Evolutionary conservation across 2,329 filamentous ascomycete species (phyloP).

Genomic region (Penicillium sp.): DNA sequence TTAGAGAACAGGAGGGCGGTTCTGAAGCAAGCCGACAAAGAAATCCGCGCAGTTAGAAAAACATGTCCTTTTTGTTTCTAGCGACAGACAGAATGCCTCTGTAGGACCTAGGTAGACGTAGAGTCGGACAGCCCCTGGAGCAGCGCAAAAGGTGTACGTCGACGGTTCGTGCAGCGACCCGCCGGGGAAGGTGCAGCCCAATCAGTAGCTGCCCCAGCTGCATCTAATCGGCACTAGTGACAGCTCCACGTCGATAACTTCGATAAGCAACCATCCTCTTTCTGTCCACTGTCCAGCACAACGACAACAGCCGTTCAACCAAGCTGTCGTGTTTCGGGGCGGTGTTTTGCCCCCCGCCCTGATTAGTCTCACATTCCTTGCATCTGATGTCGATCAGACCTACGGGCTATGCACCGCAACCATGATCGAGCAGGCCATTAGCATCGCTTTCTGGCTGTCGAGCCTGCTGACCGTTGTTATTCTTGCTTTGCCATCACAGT

Average conservation of each 20-base stretch:
- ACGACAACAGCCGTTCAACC: neutral
- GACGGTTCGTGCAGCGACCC: neutral
- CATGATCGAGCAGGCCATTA: conserved; percentile 35
- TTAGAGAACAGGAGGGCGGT: neutral
- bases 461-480: conserved; percentile 50
- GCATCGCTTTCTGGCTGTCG: conserved; percentile 41
- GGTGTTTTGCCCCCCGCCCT: too few species aligned
- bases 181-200: neutral
- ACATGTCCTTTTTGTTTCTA: neutral
- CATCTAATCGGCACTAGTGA: neutral
- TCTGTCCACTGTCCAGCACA: too few species aligned
- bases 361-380: too few species aligned
- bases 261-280: neutral
- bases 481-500: conserved; percentile 51
- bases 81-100: neutral
- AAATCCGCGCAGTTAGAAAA: neutral
- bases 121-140: neutral
- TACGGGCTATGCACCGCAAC: neutral
- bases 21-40: neutral
- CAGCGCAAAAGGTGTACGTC: neutral
- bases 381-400: too few species aligned
- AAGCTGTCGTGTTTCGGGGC: too few species aligned
- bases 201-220: neutral
- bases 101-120: too few species aligned
- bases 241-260: neutral